Evolutionary conservation across 2,329 filamentous ascomycete species (phyloP).

Genomic region (Fusarium sp.): DNA sequence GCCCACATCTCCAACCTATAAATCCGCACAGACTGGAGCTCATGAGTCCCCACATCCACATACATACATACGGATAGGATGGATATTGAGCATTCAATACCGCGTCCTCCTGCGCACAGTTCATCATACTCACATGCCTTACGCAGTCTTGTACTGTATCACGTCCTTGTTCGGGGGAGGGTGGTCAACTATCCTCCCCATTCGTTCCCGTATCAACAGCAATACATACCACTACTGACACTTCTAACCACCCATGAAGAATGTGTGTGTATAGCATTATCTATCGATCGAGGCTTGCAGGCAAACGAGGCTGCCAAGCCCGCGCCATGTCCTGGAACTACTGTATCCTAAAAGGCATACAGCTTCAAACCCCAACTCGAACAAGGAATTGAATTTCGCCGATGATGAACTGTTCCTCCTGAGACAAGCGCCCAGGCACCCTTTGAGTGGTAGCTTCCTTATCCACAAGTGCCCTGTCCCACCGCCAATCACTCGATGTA

Average conservation of each 20-base stretch:
- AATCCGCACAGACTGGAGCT: constrained; percentile 28
- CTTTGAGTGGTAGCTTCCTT: constrained; percentile 38
- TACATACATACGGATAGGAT: background rate
- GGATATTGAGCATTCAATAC: background rate
- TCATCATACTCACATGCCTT: constrained; percentile 36
- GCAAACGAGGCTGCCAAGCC: constrained; percentile 30
- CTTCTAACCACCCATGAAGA: constrained; percentile 15
- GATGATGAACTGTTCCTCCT: constrained; percentile 38
- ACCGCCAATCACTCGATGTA: constrained; percentile 38
- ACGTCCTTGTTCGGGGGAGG: constrained; percentile 20
- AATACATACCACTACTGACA: background rate
- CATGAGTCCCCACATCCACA: background rate
- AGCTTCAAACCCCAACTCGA: constrained; percentile 15
- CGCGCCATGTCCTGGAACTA: constrained; percentile 18
- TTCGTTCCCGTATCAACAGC: constrained; percentile 17
- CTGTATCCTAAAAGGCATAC: constrained; percentile 12
- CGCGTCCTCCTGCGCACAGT: constrained; percentile 21
- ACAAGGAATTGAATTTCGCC: constrained; percentile 35
- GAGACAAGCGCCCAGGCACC: constrained; percentile 41
- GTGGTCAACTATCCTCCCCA: constrained; percentile 15
- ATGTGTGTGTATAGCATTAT: constrained; percentile 8
- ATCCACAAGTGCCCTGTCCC: constrained; percentile 27
- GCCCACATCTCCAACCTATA: constrained; percentile 27
- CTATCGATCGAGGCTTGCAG: constrained; percentile 30
- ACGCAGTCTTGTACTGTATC: background rate